Evolutionary conservation across 192 early-diverging fungal genomes (phyloP).

Genomic region (Rhizophlyctis rosea): DNA sequence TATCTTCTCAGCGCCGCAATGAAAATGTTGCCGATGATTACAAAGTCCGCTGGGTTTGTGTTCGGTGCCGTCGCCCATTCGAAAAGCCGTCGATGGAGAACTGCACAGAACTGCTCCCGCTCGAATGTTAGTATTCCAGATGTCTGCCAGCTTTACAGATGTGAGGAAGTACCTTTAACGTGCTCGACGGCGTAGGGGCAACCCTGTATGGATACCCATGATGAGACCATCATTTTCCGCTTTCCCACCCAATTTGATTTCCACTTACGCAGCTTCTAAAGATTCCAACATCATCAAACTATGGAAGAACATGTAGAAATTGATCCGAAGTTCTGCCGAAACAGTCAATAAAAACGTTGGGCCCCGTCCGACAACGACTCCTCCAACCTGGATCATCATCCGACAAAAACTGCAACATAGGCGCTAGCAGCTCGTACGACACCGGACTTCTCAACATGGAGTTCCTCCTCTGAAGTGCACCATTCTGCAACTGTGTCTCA

Average conservation of each 20-base stretch:
- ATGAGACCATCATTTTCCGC: no score
- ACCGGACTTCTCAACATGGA: constrained; percentile 11
- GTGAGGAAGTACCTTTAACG: constrained; percentile 2
- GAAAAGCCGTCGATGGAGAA: constrained; percentile 5
- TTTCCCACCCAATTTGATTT: no score
- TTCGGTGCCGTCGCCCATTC: neutral
- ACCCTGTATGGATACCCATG: no score
- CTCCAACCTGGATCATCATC: neutral
- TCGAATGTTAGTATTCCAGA: neutral
- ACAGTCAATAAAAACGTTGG: neutral
- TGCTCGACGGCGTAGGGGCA: no score
- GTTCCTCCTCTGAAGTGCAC: neutral
- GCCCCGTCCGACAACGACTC: neutral
- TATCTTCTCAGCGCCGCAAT: neutral
- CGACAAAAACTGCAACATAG: neutral
- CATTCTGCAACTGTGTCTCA: neutral
- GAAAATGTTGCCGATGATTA: constrained; percentile 14
- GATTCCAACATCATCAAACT: constrained; percentile 7
- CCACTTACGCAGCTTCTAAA: neutral
- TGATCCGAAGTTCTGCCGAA: neutral
- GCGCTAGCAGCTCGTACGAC: constrained; percentile 11
- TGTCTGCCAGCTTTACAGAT: neutral
- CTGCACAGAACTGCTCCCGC: constrained; percentile 6
- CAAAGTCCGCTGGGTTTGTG: constrained; percentile 17
- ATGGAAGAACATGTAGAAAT: neutral